phyloP scores from a whole-genome alignment of 495 filamentous ascomycete species.

The Xylaria grammica region DNA sequence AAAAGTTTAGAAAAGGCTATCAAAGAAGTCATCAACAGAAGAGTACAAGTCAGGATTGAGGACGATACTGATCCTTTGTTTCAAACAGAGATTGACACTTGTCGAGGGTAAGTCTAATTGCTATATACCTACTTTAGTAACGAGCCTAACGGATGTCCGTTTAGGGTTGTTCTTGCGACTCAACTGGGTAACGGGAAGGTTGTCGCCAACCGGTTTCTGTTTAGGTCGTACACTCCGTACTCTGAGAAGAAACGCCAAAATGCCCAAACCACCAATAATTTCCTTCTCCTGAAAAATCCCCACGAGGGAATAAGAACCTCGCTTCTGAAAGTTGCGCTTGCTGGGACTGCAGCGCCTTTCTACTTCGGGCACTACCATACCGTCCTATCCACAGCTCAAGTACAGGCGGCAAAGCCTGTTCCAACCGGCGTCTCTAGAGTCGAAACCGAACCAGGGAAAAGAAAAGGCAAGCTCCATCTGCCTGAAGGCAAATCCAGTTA shows the following conservation, averaged over 20 bases:
- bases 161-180: slow-evolving; percentile 2
- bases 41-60: slow-evolving; percentile 15
- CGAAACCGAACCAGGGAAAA: neutral
- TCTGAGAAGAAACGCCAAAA: neutral
- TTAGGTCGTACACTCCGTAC: slow-evolving; percentile 3
- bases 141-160: neutral
- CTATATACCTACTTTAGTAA: neutral
- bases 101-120: slow-evolving; percentile 38
- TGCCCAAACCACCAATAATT: neutral
- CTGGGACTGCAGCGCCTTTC: slow-evolving; percentile 4
- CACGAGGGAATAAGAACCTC: neutral
- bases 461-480: neutral
- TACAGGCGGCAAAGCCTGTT: neutral
- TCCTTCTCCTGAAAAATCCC: neutral
- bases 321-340: slow-evolving; percentile 6
- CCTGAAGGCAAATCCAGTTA: neutral
- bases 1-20: slow-evolving; percentile 49
- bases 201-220: neutral
- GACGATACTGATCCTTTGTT: slow-evolving; percentile 21
- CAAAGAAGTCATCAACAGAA: slow-evolving; percentile 39
- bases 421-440: neutral
- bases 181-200: neutral
- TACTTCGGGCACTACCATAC: slow-evolving; percentile 10
- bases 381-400: slow-evolving; percentile 3
- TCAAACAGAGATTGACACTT: slow-evolving; percentile 37